Base-by-base conservation (phyloP, 257 asterid genomes). In the Solanum lignicaule region DNA sequence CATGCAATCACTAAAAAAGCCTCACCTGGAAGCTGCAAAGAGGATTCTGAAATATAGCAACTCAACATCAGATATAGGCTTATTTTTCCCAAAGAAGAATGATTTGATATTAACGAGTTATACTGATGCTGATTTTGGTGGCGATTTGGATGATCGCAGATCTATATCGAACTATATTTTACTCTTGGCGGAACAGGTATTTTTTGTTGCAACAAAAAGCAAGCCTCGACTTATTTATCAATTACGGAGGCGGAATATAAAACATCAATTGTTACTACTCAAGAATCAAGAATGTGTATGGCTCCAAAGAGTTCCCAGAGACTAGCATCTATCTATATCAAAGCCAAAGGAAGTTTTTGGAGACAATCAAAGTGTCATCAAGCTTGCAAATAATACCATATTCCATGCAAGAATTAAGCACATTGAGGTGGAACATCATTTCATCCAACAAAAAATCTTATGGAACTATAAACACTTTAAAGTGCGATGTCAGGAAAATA, bases 221-320 rank as follows among this genome's bases (percentile, higher is more conserved):
- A 60, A 23, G 69, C 23, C 82, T 88, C 43, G 0, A 82, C 86
- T 78, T 89, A 88, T 13, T 31, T 87, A 6, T 85, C 88, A 36
- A 90, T 86, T 1, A 85, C 35, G 1, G 83, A 88, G 35, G 83
- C 12, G 2, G 83, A 87, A 29, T 86, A 79, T 16, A 88, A 87
- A 20, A 73, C 72, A 10, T 5, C 84, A 2, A 11, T 58, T 13
- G 27, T 60, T 23, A 23, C 14, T 85, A 39, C 85, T 36, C 85
- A 86, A 83, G 88, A 90, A 65, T 36, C 87, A 86, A 86, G 88
- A 90, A 46, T 86, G 89, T 66, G 62, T 86, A 23, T 83, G 55
- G 88, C 36, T 86, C 8, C 83, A 52, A 73, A 35, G 29, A 0
- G 27, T 60, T 60, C 12, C n/a, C n/a, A 27, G 11, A 20, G 87